These are phyloP conservation scores for Hyaloperonospora brassicae DNA, from an alignment of 352 stramenopile genomes.

Conservation along the genomic window DNA sequence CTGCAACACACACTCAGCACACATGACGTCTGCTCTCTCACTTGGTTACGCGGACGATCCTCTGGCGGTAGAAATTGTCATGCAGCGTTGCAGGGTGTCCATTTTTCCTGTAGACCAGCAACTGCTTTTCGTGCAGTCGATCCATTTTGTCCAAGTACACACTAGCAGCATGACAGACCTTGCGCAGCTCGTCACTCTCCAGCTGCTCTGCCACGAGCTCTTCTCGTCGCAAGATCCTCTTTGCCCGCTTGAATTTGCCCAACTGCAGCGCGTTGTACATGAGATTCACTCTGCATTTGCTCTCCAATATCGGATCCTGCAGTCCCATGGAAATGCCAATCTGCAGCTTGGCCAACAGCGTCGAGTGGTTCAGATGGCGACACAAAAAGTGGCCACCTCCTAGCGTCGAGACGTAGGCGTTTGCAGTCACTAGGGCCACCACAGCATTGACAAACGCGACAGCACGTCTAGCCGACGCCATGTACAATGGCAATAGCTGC, in stretches of 20 bases:
- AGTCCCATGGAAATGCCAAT: conserved; percentile 70
- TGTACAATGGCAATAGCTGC: conserved; percentile 44
- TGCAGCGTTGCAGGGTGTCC: conserved; percentile 25
- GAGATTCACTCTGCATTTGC: conserved; percentile 76
- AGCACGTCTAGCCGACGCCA: conserved; percentile 53
- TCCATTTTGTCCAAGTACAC: conserved; percentile 69
- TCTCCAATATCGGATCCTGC: conserved; percentile 64
- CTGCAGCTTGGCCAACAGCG: conserved; percentile 66
- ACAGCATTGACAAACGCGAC: conserved; percentile 61
- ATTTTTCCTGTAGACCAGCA: conserved; percentile 26
- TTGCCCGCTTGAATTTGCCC: conserved; percentile 52
- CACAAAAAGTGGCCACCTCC: conserved; percentile 77
- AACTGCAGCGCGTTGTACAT: conserved; percentile 72
- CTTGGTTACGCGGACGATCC: conserved; percentile 50
- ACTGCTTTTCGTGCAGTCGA: conserved; percentile 46
- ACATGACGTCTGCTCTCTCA: no score
- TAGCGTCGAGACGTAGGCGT: conserved; percentile 80
- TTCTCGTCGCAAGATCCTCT: conserved; percentile 45
- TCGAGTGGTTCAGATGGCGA: conserved; percentile 59
- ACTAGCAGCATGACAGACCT: conserved; percentile 48
- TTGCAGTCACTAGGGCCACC: conserved; percentile 68
- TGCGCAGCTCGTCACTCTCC: conserved; percentile 45
- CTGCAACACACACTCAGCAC: no score
- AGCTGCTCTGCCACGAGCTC: conserved; percentile 36
- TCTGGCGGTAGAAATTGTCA: conserved; percentile 79